These are phyloP conservation scores for Kentomonas sorsogonicus DNA, from an alignment of 208 protist species.

Conservation along the genomic window DNA sequence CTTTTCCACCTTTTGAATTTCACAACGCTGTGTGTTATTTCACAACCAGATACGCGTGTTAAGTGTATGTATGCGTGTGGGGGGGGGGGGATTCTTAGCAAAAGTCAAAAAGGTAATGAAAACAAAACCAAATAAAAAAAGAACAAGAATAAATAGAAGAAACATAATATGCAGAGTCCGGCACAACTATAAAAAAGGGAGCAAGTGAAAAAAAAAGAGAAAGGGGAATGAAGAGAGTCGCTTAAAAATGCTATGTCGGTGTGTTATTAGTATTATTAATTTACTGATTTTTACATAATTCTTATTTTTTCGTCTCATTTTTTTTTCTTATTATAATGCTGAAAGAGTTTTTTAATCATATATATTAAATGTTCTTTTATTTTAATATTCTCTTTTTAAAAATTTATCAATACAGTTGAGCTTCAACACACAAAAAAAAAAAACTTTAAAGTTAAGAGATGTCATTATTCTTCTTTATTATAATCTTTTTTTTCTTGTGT, in stretches of 20 bases:
- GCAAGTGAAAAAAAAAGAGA: slow-evolving; percentile 14
- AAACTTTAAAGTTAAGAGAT: slow-evolving; percentile 6
- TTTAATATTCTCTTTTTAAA: slow-evolving; percentile 1
- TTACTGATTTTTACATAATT: not conserved
- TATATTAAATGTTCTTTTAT: not conserved
- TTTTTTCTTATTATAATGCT: not conserved
- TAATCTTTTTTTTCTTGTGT: slow-evolving; percentile 1
- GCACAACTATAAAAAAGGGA: slow-evolving; percentile 1
- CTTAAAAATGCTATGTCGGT: slow-evolving; percentile 1
- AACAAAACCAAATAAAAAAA: slow-evolving; percentile 17
- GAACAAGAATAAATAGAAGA: not conserved
- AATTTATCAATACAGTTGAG: slow-evolving; percentile 6
- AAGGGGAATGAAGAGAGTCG: not conserved
- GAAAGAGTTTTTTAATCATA: not conserved
- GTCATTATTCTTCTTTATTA: slow-evolving; percentile 12
- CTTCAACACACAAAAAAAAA: slow-evolving; percentile 14
- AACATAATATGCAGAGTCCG: not conserved
- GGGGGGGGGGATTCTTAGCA: no score
- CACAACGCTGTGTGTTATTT: no score
- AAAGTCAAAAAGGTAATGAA: no score
- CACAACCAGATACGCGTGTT: no score
- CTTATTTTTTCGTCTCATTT: not conserved
- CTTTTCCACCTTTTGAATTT: no score
- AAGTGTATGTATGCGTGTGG: no score
- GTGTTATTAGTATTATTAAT: not conserved